Evolutionary conservation across 768 basidiomycete species (phyloP).

Genomic region (Gyrodon lividus): DNA sequence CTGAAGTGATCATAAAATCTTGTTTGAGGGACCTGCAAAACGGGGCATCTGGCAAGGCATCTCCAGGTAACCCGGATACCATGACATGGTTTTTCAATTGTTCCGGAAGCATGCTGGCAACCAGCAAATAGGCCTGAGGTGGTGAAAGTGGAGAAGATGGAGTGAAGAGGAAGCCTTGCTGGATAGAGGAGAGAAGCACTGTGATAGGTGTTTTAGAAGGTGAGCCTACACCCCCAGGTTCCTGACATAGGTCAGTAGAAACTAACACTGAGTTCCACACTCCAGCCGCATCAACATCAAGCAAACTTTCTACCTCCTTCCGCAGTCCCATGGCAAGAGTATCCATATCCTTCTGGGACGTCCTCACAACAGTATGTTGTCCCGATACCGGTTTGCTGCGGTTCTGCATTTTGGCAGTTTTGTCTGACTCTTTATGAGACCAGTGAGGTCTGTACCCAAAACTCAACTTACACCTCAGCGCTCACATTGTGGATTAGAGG

Average conservation of each 20-base stretch:
- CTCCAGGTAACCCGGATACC: not conserved
- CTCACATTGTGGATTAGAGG: slow-evolving; percentile 57
- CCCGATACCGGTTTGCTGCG: not conserved
- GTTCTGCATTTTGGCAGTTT: slow-evolving; percentile 9
- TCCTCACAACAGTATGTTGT: slow-evolving; percentile 6
- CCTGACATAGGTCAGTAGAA: slow-evolving; percentile 1
- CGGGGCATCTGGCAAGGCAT: not conserved
- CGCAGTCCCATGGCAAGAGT: slow-evolving; percentile 10
- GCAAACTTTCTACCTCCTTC: slow-evolving; percentile 11
- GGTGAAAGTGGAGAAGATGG: slow-evolving; percentile 64
- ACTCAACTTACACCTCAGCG: slow-evolving; percentile 24
- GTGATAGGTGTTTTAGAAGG: slow-evolving; percentile 63
- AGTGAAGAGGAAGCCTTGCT: slow-evolving; percentile 66
- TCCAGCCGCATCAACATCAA: not conserved
- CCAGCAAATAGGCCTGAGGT: slow-evolving; percentile 42
- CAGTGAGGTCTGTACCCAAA: not conserved
- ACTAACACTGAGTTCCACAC: not conserved
- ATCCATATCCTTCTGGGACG: slow-evolving; percentile 8
- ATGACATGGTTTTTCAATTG: slow-evolving; percentile 2
- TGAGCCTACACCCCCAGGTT: not conserved
- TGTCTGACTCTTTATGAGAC: slow-evolving; percentile 9
- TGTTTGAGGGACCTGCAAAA: slow-evolving; percentile 14
- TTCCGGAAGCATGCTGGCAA: not conserved
- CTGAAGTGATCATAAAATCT: slow-evolving; percentile 10
- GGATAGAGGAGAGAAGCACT: slow-evolving; percentile 56